Base-by-base conservation (phyloP, 177 flowering plant species). In the Vitis hybrid region DNA sequence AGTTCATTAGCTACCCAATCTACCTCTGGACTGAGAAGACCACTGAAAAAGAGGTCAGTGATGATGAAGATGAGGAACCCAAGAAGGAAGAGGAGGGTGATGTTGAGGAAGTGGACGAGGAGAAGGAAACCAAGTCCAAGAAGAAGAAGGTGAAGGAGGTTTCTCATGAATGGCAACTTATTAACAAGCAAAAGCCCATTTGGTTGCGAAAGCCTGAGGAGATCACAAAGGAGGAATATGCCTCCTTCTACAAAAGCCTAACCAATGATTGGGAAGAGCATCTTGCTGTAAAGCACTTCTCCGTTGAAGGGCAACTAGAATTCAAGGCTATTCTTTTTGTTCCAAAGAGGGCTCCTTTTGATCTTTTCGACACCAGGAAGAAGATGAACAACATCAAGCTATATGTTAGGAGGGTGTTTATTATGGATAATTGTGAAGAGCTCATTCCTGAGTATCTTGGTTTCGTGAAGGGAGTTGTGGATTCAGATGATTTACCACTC, bases 401-500 rank as follows among this genome's bases (percentile, higher is more conserved):
- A 48, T 75, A 78, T 65, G 78, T 79, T 0, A 62, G 75, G 59
- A 64, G 75, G 62, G 75, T 75, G 11, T 75, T 75, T 18, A 78
- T 75, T 10, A 75, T 72, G 75, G 78, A 78, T 65, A 73, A 77
- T 19, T 73, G 74, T 62, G 76, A 73, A 35, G 76, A 73, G 62
- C 66, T 72, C 1, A 76, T 76, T 64, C 77, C 80, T 2, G 81
- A 78, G 60, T 74, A 74, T 52, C 75, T 78, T 6, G 57, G 72
- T 0, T 78, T 70, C 54, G 73, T 78, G 14, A 78, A 78, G 74
- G 80, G 80, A 9, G 71, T 78, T 14, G 81, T 75, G 16, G 81
- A 78, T 14, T 24, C 27, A 24, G 88, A 83, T n/a, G 88, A 85
- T 68, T 82, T 87, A 0, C 90, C 90, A 0, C 81, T 87, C 32